These are phyloP conservation scores for Pythium phragmitis DNA, from an alignment of 352 stramenopile genomes.

Conservation along the genomic window DNA sequence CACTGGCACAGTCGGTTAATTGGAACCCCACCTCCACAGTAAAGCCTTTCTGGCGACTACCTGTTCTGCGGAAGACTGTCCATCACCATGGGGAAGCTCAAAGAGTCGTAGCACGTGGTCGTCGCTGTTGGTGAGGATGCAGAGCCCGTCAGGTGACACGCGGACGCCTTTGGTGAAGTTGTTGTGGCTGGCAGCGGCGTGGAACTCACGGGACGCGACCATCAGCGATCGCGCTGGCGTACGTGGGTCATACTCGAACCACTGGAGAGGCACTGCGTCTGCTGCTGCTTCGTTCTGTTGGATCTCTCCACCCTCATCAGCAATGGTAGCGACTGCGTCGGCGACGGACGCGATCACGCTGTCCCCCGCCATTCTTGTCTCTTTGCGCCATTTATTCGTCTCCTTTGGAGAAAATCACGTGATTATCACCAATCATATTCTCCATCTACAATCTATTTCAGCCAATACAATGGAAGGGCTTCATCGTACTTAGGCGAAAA, in stretches of 20 bases:
- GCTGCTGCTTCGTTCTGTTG: neutral
- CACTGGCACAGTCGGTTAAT: neutral
- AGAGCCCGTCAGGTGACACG: conserved; percentile 81
- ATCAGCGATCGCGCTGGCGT: conserved; percentile 7
- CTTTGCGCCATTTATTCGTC: neutral
- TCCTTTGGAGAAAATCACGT: too few species aligned
- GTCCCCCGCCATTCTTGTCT: neutral
- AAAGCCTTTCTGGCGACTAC: too few species aligned
- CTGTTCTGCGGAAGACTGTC: neutral
- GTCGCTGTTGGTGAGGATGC: conserved; percentile 84
- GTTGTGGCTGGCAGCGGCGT: conserved; percentile 25
- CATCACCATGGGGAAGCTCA: conserved; percentile 37
- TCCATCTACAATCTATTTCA: too few species aligned
- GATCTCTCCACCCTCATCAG: conserved; percentile 6
- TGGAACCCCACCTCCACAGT: neutral
- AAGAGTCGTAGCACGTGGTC: conserved; percentile 82
- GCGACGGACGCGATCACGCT: neutral
- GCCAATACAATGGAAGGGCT: too few species aligned
- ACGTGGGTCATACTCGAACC: conserved; percentile 17
- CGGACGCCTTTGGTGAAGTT: conserved; percentile 81
- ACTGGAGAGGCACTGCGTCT: neutral
- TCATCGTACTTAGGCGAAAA: too few species aligned
- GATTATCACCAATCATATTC: neutral
- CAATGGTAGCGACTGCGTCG: neutral
- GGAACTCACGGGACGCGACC: conserved; percentile 15